These are phyloP conservation scores for Fusarium heterosporum DNA, from an alignment of 2,329 filamentous ascomycete species.

Conservation along the genomic window DNA sequence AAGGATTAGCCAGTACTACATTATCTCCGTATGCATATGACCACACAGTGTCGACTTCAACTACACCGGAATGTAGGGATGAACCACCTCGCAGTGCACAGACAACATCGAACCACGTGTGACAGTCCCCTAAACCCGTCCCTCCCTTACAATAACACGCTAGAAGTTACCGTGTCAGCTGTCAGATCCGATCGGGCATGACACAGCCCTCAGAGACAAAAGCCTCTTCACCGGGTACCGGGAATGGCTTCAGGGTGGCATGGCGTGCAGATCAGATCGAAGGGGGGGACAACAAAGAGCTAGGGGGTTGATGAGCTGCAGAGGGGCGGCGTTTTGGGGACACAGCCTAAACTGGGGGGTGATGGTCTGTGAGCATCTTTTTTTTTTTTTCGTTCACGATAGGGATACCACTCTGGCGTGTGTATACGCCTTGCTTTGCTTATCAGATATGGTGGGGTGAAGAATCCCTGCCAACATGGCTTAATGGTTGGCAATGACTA, in stretches of 20 bases:
- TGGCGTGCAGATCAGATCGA: background rate
- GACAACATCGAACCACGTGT: conserved; percentile 1
- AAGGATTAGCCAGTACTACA: background rate
- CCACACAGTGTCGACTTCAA: background rate
- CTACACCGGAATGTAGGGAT: background rate
- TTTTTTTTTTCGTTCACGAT: conserved; percentile 4
- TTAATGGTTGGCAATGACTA: background rate
- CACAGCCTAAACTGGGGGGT: conserved; percentile 11
- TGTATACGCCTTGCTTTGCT: conserved; percentile 18
- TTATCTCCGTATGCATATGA: background rate
- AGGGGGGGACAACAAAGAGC: background rate
- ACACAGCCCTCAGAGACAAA: background rate
- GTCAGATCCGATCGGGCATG: background rate
- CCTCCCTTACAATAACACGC: conserved; percentile 2
- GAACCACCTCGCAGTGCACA: background rate
- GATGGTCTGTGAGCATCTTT: conserved; percentile 1
- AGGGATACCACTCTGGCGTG: conserved; percentile 34
- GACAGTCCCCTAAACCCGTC: background rate
- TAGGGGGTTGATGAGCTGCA: background rate
- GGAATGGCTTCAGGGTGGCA: background rate
- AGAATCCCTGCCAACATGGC: conserved; percentile 9
- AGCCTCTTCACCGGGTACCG: background rate
- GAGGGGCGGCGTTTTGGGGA: conserved; percentile 10
- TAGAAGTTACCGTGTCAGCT: background rate
- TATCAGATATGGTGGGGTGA: conserved; percentile 25